A percentile compares a stretch with the other conserved stretches of the same genome.
Conservation (phyloP, 768 basidiomycete genomes). For the Russula sp. region DNA sequence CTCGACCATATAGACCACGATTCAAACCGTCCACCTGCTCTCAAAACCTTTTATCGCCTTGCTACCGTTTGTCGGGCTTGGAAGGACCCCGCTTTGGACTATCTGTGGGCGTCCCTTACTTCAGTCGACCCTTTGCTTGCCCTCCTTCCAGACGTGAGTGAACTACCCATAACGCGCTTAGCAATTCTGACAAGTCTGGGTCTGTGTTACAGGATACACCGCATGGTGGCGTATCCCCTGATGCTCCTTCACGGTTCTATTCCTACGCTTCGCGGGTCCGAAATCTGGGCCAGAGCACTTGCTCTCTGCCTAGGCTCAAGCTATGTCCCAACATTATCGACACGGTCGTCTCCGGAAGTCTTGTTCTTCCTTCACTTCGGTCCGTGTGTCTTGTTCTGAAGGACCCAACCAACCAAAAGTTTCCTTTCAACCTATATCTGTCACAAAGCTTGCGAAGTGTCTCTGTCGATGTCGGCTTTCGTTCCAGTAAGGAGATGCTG, state of each 20-base stretch:
- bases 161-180: neutral
- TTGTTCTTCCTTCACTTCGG: constrained; percentile 19
- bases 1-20: constrained; percentile 21
- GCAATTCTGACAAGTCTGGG: neutral
- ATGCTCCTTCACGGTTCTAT: constrained; percentile 11
- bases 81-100: constrained; percentile 24
- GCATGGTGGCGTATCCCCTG: neutral
- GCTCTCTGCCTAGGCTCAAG: constrained; percentile 1
- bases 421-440: constrained; percentile 19
- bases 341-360: neutral
- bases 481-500: constrained; percentile 1
- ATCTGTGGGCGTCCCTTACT: constrained; percentile 20
- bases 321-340: neutral
- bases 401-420: constrained; percentile 11
- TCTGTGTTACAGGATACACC: neutral
- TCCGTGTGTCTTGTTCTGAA: constrained; percentile 16
- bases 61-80: constrained; percentile 24
- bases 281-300: constrained; percentile 16
- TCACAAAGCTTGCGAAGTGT: constrained; percentile 14
- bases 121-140: constrained; percentile 23
- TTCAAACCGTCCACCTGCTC: constrained; percentile 1
- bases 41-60: constrained; percentile 20
- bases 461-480: constrained; percentile 21
- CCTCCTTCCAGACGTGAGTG: constrained; percentile 20
- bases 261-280: constrained; percentile 24